phyloP scores from a whole-genome alignment of 345 rosid species.

The Brassica napus region DNA sequence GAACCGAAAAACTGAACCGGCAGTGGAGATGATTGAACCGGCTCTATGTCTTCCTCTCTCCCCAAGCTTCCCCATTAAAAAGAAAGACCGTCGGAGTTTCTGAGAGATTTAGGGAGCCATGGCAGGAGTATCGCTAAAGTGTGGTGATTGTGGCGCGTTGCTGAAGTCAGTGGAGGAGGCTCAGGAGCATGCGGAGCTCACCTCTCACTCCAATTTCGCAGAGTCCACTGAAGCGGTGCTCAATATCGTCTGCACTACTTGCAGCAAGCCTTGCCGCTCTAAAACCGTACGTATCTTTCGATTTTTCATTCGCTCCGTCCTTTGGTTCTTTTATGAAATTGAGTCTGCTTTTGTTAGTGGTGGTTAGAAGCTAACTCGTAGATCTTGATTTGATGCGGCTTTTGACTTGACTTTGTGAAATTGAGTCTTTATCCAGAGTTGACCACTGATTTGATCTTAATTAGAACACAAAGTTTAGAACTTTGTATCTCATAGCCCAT shows the following conservation, averaged over 20 bases:
- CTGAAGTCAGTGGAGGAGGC: conserved; percentile 92
- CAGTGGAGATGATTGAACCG: conserved; percentile 24
- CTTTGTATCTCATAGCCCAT: neutral
- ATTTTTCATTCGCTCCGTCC: neutral
- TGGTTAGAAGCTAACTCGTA: conserved; percentile 13
- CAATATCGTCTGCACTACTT: conserved; percentile 76
- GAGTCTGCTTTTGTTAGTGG: neutral
- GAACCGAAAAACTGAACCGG: conserved; percentile 26
- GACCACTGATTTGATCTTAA: neutral
- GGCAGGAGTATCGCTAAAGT: conserved; percentile 90
- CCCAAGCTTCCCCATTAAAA: conserved; percentile 28
- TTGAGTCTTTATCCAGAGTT: conserved; percentile 1
- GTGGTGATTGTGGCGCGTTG: conserved; percentile 93
- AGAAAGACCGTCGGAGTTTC: conserved; percentile 4
- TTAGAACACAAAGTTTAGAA: neutral
- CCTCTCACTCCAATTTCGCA: conserved; percentile 93
- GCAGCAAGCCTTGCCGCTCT: conserved; percentile 96
- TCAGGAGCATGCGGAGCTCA: conserved; percentile 93
- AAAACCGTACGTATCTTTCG: conserved; percentile 59
- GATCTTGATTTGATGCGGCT: conserved; percentile 15
- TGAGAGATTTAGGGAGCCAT: conserved; percentile 37
- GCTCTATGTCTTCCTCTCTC: conserved; percentile 26
- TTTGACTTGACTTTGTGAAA: conserved; percentile 24
- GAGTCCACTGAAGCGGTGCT: conserved; percentile 98
- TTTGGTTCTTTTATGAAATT: neutral